phyloP scores from a whole-genome alignment of 441 rosid species.

The Pelargonium australe region DNA sequence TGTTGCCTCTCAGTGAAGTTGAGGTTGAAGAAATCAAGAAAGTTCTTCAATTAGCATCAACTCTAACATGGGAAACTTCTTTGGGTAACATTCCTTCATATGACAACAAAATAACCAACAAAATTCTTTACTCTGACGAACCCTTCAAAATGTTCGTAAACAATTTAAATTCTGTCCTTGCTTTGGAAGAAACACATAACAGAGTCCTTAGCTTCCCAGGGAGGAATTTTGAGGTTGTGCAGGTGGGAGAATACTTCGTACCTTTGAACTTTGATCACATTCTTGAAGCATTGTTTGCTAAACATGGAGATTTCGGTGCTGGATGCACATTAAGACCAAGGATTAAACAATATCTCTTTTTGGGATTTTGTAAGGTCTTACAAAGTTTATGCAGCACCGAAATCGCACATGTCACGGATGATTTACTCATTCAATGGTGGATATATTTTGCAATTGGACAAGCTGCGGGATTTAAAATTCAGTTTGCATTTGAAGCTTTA shows the following conservation, averaged over 20 bases:
- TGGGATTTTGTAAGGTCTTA: background rate
- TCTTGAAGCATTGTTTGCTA: background rate
- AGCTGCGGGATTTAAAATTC: background rate
- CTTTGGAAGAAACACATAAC: background rate
- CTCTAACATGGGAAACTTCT: no score
- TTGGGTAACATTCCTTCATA: no score
- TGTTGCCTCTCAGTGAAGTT: no score
- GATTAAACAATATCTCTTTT: background rate
- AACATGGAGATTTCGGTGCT: background rate
- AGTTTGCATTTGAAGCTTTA: background rate
- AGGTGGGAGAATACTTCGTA: background rate
- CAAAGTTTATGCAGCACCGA: background rate
- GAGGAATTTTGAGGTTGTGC: background rate
- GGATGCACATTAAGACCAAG: background rate
- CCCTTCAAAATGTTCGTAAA: background rate
- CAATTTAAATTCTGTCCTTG: background rate
- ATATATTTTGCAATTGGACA: background rate
- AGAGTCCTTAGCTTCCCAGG: no score
- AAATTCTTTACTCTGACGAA: background rate
- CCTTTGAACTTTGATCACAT: background rate
- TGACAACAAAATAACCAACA: background rate
- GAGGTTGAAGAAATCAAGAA: no score
- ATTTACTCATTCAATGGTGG: background rate
- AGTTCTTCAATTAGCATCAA: no score
- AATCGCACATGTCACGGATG: background rate